Base-by-base conservation (phyloP, 768 basidiomycete species). In the Mycena galericulata region DNA sequence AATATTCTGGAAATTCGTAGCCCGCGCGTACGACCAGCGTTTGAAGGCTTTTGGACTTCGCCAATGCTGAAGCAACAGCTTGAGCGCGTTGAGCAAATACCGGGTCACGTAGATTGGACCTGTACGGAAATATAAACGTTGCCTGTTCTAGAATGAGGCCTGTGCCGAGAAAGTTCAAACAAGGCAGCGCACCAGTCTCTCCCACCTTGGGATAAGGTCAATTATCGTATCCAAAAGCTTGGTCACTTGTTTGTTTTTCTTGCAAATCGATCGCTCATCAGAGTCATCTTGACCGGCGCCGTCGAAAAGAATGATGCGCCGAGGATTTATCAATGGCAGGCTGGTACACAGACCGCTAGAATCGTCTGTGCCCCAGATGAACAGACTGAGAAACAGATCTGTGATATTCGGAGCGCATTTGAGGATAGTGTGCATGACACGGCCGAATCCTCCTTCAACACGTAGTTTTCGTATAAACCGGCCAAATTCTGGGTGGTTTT, bases 81-180 rank as follows among this genome's bases (percentile, higher is more conserved):
- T 50, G 7, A 10, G 49, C 49, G 8, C 49, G 49, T 30, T 27
- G 4, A 10, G 2, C 22, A 4, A 7, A 27, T 32, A 11, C 26
- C 49, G 26, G 26, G 8, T 10, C 17, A 17, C 29, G n/a, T n/a
- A n/a, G n/a, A n/a, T n/a, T n/a, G n/a, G n/a, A n/a, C n/a, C n/a
- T n/a, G n/a, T n/a, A n/a, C n/a, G n/a, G 53, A 29, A 27, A 17
- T 57, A 57, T 40, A n/a, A 57, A 57, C 2, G 41, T 57, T 57
- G 29, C 4, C 56, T 57, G 26, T 2, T n/a, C n/a, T 18, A 22
- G 10, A 41, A 29, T 57, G 2, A 20, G 26, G 38, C 24, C 26
- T 17, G 3, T 26, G 40, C 26, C 14, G 22, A 7, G 12, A 20
- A 4, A 3, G 26, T 7, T 3, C 26, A 12, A 24, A 10, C 7